Percentiles rank a stretch among this genome's conserved stretches.
Conservation (phyloP, 306 rosid species). For the Fragaria iinumae region DNA sequence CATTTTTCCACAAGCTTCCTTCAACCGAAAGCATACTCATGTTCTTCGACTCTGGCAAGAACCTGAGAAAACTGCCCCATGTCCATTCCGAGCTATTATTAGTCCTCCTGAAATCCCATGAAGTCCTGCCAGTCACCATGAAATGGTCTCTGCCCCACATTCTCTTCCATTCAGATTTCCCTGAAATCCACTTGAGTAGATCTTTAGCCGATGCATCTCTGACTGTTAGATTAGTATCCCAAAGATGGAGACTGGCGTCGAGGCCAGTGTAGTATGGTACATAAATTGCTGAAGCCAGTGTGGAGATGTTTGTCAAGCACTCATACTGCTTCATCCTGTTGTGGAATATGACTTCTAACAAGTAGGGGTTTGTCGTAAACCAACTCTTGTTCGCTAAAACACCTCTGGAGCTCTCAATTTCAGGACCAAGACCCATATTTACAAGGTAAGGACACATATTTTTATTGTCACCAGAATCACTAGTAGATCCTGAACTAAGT, state of each 20-base stretch:
- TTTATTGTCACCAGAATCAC: slow-evolving; percentile 30
- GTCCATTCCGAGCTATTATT: slow-evolving; percentile 39
- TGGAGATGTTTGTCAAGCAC: slow-evolving; percentile 67
- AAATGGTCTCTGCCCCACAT: slow-evolving; percentile 93
- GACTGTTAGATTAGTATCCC: slow-evolving; percentile 48
- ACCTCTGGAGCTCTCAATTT: slow-evolving; percentile 26
- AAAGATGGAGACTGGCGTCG: slow-evolving; percentile 64
- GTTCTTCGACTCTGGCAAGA: slow-evolving; percentile 66
- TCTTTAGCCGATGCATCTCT: slow-evolving; percentile 64
- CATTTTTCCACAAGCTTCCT: slow-evolving; percentile 84
- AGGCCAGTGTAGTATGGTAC: slow-evolving; percentile 88
- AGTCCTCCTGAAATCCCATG: slow-evolving; percentile 91
- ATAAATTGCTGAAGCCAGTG: slow-evolving; percentile 67
- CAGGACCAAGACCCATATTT: slow-evolving; percentile 73
- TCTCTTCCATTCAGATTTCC: slow-evolving; percentile 57
- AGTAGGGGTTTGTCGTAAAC: slow-evolving; percentile 69
- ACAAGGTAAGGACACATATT: slow-evolving; percentile 66
- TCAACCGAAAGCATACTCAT: slow-evolving; percentile 85
- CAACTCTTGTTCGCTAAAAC: slow-evolving; percentile 47
- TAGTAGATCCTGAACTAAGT: slow-evolving; percentile 66
- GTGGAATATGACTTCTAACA: slow-evolving; percentile 76
- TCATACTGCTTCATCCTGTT: slow-evolving; percentile 60
- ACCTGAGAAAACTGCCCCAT: slow-evolving; percentile 82
- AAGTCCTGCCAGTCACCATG: slow-evolving; percentile 68
- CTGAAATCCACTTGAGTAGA: slow-evolving; percentile 45